Evolutionary conservation across 495 filamentous ascomycete genomes (phyloP), one percentile per base, ranked within the genome.

Genomic region (Penicillium argentinense): DNA sequence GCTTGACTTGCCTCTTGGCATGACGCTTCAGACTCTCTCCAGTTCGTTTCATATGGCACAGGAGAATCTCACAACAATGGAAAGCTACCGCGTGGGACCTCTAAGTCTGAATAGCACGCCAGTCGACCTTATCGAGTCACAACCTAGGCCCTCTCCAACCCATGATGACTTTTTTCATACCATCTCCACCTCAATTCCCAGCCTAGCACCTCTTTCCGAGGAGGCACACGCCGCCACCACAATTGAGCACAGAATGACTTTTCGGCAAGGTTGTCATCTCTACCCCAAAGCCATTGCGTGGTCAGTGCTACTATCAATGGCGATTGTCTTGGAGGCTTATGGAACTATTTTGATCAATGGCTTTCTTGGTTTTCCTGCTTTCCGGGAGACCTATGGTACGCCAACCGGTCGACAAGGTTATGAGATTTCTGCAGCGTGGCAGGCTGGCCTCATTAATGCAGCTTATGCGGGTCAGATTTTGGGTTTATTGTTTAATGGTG

Each of bases 401-500:
- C 2, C 13, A 3, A 14, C 2, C n/a, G 12, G 7, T 12, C n/a
- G 9, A 32, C 13, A 3, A 7, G 29, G 29, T n/a, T 13, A 32
- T 32, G n/a, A 32, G 11, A n/a, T 32, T 32, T 79, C 42, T 49
- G 41, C 26, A n/a, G 60, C 77, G 23, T 90, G 86, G 86, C 85
- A 88, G 60, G 68, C 85, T 5, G 85, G 83, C 38, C 65, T 90
- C 21, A 83, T 78, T 42, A 88, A 88, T 55, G 85, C 70, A 42
- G 72, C 67, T 9, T 61, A 65, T 21, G 68, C 76, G 43, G 85
- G 86, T 14, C 83, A 87, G 64, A 80, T 88, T 32, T 77, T 89
- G 47, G 86, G 85, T 44, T 71, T 88, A 3, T 62, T 86, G 42
- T 75, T 88, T 60, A 88, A 87, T 53, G 86, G 86, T 33, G 83